These are phyloP conservation scores for Rhynchosporium agropyri DNA, from an alignment of 2,329 filamentous ascomycete genomes.

Conservation along the genomic window DNA sequence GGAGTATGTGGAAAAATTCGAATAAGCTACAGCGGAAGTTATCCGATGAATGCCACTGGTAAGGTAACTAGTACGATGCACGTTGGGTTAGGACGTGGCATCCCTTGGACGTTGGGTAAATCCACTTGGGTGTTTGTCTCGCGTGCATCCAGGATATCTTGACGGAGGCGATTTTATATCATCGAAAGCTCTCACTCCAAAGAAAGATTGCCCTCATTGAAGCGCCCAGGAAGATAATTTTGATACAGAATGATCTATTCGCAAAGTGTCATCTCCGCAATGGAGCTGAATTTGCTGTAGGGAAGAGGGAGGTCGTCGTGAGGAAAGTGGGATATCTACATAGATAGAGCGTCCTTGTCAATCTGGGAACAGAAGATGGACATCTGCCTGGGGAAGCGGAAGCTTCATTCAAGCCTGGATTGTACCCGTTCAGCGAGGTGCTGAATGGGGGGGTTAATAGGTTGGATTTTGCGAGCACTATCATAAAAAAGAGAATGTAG, in stretches of 20 bases:
- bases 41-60: background rate
- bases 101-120: conserved; percentile 75
- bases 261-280: conserved; percentile 68
- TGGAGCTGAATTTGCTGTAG: conserved; percentile 42
- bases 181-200: conserved; percentile 57
- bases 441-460: background rate
- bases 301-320: conserved; percentile 52
- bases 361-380: background rate
- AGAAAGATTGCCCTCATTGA: conserved; percentile 74
- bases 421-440: background rate
- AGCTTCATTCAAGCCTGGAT: background rate
- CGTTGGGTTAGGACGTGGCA: conserved; percentile 65
- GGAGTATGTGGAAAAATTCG: conserved; percentile 33
- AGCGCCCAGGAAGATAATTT: conserved; percentile 79
- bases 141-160: conserved; percentile 77
- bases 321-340: conserved; percentile 67
- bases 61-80: conserved; percentile 42
- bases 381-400: background rate
- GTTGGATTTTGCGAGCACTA: background rate
- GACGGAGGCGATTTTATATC: conserved; percentile 72
- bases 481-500: background rate
- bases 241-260: conserved; percentile 85
- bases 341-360: conserved; percentile 58
- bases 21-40: conserved; percentile 16
- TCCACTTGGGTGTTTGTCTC: conserved; percentile 72